phyloP scores from a whole-genome alignment of 2,329 filamentous ascomycete species.

The Colletotrichum trifolii region DNA sequence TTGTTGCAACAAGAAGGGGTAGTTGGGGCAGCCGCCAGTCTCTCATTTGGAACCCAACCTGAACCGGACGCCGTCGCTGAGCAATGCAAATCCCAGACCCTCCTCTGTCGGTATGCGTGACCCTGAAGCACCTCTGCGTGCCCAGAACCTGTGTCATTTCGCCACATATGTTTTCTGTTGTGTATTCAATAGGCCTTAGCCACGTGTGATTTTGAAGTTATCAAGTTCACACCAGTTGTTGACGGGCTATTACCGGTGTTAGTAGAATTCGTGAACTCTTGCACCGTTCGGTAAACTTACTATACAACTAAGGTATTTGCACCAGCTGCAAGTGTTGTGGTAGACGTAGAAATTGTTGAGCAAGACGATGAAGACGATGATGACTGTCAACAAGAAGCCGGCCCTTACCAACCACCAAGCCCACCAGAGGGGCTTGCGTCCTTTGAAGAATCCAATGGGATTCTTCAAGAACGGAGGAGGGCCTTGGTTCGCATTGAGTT shows the following conservation, averaged over 20 bases:
- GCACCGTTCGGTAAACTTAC: slow-evolving; percentile 65
- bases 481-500: slow-evolving; percentile 58
- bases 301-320: slow-evolving; percentile 93
- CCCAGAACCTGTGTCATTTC: background rate
- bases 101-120: slow-evolving; percentile 5
- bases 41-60: slow-evolving; percentile 27
- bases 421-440: slow-evolving; percentile 95
- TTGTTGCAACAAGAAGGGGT: slow-evolving; percentile 5
- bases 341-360: slow-evolving; percentile 92
- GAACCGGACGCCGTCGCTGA: slow-evolving; percentile 41
- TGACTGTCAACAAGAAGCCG: slow-evolving; percentile 80
- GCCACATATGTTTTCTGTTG: background rate
- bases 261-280: slow-evolving; percentile 32
- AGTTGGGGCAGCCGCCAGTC: background rate
- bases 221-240: slow-evolving; percentile 74
- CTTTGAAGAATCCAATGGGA: slow-evolving; percentile 86
- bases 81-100: slow-evolving; percentile 32
- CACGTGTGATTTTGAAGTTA: slow-evolving; percentile 37
- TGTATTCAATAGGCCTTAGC: background rate
- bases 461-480: slow-evolving; percentile 68
- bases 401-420: slow-evolving; percentile 92
- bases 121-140: slow-evolving; percentile 3
- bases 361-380: slow-evolving; percentile 87
- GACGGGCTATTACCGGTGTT: slow-evolving; percentile 60
- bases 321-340: slow-evolving; percentile 84